Evolutionary conservation across 768 basidiomycete species (phyloP).

Genomic region (Baorangia bicolor): DNA sequence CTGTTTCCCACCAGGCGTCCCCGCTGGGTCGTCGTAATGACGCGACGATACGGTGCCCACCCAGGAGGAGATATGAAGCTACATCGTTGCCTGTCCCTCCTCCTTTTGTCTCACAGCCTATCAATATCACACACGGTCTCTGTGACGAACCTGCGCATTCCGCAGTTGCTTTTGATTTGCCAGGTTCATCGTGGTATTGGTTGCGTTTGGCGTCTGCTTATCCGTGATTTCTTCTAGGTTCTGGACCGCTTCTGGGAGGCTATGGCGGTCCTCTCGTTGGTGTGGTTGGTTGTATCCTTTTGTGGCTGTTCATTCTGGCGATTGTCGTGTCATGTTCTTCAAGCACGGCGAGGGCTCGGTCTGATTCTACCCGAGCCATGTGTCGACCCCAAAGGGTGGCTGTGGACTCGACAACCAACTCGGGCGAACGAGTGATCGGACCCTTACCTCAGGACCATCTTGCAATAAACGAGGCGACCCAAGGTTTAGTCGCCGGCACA

Average conservation of each 20-base stretch:
- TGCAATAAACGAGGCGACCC: background rate
- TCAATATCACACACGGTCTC: conserved; percentile 1
- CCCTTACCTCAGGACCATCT: background rate
- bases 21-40: background rate
- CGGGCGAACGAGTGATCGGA: background rate
- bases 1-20: background rate
- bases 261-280: background rate
- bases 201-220: background rate
- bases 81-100: background rate
- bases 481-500: background rate
- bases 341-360: background rate
- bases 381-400: background rate
- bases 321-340: background rate
- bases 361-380: background rate
- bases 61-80: conserved; percentile 8
- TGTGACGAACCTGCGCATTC: background rate
- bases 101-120: background rate
- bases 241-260: background rate
- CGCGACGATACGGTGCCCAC: conserved; percentile 5
- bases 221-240: background rate
- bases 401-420: background rate
- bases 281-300: background rate
- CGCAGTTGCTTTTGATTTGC: background rate
- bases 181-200: background rate
- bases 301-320: conserved; percentile 3